A percentile compares a stretch with the other conserved stretches of the same genome.
These are phyloP conservation scores for Neophaeococcomyces mojaviensis DNA, from an alignment of 2,329 filamentous ascomycete species.

Conservation along the genomic window DNA sequence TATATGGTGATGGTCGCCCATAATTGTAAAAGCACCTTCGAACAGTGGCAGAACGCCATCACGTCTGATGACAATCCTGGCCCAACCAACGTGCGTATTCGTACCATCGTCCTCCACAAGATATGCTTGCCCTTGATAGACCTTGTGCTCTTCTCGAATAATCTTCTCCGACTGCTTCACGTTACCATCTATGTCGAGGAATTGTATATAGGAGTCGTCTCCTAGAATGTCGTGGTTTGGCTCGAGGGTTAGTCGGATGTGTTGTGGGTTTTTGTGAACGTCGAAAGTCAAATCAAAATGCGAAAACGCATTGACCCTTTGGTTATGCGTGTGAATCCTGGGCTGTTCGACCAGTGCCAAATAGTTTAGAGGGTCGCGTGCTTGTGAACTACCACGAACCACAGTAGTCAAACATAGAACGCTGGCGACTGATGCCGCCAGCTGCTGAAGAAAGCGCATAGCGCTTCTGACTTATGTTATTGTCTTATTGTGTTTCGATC, in stretches of 20 bases:
- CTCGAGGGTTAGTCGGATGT: constrained; percentile 71
- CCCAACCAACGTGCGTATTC: constrained; percentile 82
- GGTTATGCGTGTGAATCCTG: constrained; percentile 68
- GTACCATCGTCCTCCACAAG: constrained; percentile 54
- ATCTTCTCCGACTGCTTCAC: constrained; percentile 61
- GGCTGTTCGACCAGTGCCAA: constrained; percentile 67
- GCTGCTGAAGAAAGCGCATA: constrained; percentile 20
- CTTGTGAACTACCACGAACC: constrained; percentile 55
- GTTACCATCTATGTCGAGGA: constrained; percentile 64
- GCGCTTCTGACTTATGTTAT: constrained; percentile 9
- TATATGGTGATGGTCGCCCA: constrained; percentile 79
- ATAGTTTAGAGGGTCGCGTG: constrained; percentile 68
- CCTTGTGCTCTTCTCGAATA: constrained; percentile 64
- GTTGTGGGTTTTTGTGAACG: constrained; percentile 58
- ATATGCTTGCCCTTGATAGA: constrained; percentile 76
- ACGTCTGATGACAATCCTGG: constrained; percentile 65
- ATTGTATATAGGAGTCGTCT: constrained; percentile 65
- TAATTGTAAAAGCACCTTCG: constrained; percentile 77
- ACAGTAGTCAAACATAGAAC: constrained; percentile 11
- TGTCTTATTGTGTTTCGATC: background rate
- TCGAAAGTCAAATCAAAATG: constrained; percentile 79
- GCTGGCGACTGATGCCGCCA: constrained; percentile 14
- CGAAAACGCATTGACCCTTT: constrained; percentile 71
- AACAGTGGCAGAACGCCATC: constrained; percentile 78
- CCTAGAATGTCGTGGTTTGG: constrained; percentile 87